Percentiles rank a stretch among this genome's conserved stretches.
Conservation (phyloP, 2,329 filamentous ascomycete species). For the Botrytis porri region DNA sequence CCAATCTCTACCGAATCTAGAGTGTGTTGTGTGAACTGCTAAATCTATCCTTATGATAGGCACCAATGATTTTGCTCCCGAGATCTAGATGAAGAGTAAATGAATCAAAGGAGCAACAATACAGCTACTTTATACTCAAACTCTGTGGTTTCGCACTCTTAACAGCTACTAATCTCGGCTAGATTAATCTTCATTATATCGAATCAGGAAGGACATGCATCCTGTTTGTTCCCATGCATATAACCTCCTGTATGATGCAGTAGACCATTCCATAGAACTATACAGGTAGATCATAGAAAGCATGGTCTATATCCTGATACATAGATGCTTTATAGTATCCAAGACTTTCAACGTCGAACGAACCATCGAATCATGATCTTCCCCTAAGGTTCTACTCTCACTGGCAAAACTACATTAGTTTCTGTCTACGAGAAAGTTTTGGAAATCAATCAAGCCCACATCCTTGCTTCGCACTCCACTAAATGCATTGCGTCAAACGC, state of each 20-base stretch:
- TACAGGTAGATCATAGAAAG: background rate
- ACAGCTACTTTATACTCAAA: background rate
- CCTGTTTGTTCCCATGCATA: background rate
- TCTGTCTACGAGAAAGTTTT: background rate
- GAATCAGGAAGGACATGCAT: background rate
- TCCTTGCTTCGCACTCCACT: rapidly evolving
- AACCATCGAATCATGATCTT: background rate
- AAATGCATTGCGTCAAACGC: background rate
- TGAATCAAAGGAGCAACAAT: background rate
- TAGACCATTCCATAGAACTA: background rate
- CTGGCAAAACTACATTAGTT: background rate
- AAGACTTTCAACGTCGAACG: background rate
- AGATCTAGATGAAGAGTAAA: background rate
- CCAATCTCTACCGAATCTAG: background rate
- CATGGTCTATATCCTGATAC: background rate
- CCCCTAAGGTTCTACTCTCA: background rate
- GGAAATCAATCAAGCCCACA: rapidly evolving
- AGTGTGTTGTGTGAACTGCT: background rate
- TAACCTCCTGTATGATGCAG: background rate
- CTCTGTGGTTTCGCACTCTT: background rate
- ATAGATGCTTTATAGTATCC: background rate
- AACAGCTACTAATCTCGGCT: background rate
- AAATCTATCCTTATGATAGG: background rate
- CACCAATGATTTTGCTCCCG: background rate
- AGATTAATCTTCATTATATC: background rate